Evolutionary conservation across 768 basidiomycete species (phyloP), one percentile per base, ranked within the genome.

Genomic region (Rhodosporidiobolus sp.): DNA sequence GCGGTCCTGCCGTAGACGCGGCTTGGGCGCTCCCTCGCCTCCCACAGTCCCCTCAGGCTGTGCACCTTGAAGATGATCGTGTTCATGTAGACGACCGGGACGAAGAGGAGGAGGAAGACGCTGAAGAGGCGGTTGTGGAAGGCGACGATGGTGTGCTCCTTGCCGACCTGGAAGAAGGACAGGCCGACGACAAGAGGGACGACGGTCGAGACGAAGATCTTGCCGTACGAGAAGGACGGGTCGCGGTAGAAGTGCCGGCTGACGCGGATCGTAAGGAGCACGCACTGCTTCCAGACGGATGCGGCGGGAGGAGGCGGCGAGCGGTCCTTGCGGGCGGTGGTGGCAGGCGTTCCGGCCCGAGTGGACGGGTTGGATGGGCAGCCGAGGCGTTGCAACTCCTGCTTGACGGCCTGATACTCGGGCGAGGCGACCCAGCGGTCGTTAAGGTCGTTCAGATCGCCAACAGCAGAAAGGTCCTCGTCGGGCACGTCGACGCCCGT

Each of bases 1-100:
- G 72, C 82, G 22, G 81, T 83, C 86, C 88, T 87, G 67, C 84
- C 85, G 79, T 89, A 89, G 80, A 87, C 87, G 61, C 85, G 82
- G 71, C 87, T 87, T 0, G 87, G 83, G 7, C 87, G 84, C 77
- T 89, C 88, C 65, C 88, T 84, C 56, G 88, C 85, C 79, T 89
- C 87, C 75, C 88, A 89, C 52, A 89, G 80, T 0, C 79, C 82
- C n/a, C 88, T 85, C 66, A 86, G 84, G 46, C 82, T 79, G 63
- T 88, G 82, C 80, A 86, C 88, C 35, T 78, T 88, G 87, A 4
- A 89, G 83, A 77, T 89, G 87, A 76, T 87, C 85, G 38, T 67
- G 70, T 76, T 76, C 67, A 76, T 68, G 53, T 85, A 83, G 22
- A 88, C 81, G 3, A 87, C 86, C 0, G 85, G 85, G 73, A 80